Conservation (phyloP, 371 early-diverging fungal genomes). For the Rhizopus arrhizus region DNA sequence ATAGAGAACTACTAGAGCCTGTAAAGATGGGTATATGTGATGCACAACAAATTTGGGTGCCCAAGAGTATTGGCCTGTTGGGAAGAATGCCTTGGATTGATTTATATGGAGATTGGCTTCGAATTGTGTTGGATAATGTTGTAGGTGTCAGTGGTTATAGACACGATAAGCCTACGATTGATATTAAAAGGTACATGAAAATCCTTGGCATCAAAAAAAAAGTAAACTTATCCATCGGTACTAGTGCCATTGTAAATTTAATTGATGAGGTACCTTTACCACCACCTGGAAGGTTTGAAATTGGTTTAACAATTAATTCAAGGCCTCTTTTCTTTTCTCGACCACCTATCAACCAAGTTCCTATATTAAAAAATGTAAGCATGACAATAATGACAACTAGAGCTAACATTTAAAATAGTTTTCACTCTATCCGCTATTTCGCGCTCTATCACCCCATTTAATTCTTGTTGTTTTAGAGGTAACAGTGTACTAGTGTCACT, state of each 20-base stretch:
- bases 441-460: constrained; percentile 69
- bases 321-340: constrained; percentile 70
- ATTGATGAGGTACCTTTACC: constrained; percentile 79
- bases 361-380: constrained; percentile 75
- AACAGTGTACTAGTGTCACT: not conserved
- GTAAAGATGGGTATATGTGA: constrained; percentile 60
- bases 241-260: constrained; percentile 64
- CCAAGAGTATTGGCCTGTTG: constrained; percentile 71
- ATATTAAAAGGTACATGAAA: constrained; percentile 54
- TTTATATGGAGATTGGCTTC: constrained; percentile 77
- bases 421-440: constrained; percentile 77
- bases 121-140: constrained; percentile 62
- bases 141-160: constrained; percentile 60
- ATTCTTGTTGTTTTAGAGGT: constrained; percentile 73
- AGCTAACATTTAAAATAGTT: constrained; percentile 55
- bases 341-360: constrained; percentile 79
- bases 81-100: constrained; percentile 77
- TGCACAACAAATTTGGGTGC: constrained; percentile 68
- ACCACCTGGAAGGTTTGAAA: constrained; percentile 81
- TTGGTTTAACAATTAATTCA: constrained; percentile 66
- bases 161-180: constrained; percentile 37
- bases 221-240: not conserved
- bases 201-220: not conserved
- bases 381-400: not conserved
- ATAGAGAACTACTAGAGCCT: constrained; percentile 67